phyloP scores from a whole-genome alignment of 176 grass and related monocot genomes.

The Secale cereale region DNA sequence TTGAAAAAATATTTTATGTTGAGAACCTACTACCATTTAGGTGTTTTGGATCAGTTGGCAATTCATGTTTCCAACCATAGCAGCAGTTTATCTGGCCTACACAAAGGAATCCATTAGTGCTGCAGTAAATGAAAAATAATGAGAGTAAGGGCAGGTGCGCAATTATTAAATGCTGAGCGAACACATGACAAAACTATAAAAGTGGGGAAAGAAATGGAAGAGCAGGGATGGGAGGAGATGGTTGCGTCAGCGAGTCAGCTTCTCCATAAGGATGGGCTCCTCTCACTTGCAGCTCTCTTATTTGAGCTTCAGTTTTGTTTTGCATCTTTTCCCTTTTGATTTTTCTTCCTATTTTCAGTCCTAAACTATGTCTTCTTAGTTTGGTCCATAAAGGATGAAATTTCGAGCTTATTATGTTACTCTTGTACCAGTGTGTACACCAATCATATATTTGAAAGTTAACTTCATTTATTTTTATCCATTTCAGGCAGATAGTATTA shows the following conservation, averaged over 20 bases:
- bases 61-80: background rate
- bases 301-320: background rate
- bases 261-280: background rate
- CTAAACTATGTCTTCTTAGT: background rate
- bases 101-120: background rate
- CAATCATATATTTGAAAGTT: slow-evolving; percentile 7
- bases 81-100: background rate
- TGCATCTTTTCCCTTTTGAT: background rate
- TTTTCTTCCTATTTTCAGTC: background rate
- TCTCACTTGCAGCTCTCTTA: slow-evolving; percentile 1
- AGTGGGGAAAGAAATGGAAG: background rate
- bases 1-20: background rate
- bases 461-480: background rate
- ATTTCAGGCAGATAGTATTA: slow-evolving; percentile 67
- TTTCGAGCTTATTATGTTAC: background rate
- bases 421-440: background rate
- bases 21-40: background rate
- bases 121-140: background rate
- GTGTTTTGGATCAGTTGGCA: background rate
- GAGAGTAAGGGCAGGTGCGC: background rate
- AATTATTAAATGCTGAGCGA: background rate
- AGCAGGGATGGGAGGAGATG: background rate
- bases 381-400: background rate
- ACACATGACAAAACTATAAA: background rate
- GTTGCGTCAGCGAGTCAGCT: no score